phyloP scores from a whole-genome alignment of 495 filamentous ascomycete species.

The Daldinia concentrica region DNA sequence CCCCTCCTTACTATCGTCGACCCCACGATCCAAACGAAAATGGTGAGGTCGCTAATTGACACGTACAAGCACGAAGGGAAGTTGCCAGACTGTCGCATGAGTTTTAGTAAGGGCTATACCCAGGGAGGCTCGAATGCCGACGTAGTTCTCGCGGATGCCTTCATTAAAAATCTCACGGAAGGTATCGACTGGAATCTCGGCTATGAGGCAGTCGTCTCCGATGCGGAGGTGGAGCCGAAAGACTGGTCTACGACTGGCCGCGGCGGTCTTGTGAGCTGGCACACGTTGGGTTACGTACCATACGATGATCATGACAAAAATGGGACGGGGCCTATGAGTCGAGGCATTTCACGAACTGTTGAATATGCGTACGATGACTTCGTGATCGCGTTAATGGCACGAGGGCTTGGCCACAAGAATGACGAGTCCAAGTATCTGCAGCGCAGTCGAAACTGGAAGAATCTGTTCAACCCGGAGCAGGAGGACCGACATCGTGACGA shows the following conservation, averaged over 20 bases:
- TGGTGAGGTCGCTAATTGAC: conserved; percentile 73
- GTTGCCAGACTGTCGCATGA: conserved; percentile 67
- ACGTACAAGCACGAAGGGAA: conserved; percentile 74
- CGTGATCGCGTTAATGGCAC: conserved; percentile 62
- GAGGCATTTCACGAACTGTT: conserved; percentile 71
- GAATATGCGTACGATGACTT: conserved; percentile 83
- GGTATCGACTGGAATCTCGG: conserved; percentile 73
- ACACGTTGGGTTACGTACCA: conserved; percentile 69
- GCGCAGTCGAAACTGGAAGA: conserved; percentile 66
- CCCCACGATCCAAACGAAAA: conserved; percentile 68
- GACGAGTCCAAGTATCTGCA: conserved; percentile 65
- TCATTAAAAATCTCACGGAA: conserved; percentile 68
- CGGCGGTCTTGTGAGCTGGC: conserved; percentile 71
- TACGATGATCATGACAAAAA: conserved; percentile 66
- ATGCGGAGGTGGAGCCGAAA: conserved; percentile 72
- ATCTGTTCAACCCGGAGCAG: conserved; percentile 60
- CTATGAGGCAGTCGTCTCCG: conserved; percentile 73
- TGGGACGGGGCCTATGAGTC: conserved; percentile 67
- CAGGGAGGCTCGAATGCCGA: conserved; percentile 82
- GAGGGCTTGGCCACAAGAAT: conserved; percentile 58
- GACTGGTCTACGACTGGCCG: conserved; percentile 73
- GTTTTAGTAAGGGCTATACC: conserved; percentile 72
- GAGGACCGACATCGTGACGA: conserved; percentile 48
- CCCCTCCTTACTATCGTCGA: conserved; percentile 74
- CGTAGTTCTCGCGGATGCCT: conserved; percentile 72